Evolutionary conservation across 139 green algal species (phyloP).

Genomic region (Pleodorina starrii): DNA sequence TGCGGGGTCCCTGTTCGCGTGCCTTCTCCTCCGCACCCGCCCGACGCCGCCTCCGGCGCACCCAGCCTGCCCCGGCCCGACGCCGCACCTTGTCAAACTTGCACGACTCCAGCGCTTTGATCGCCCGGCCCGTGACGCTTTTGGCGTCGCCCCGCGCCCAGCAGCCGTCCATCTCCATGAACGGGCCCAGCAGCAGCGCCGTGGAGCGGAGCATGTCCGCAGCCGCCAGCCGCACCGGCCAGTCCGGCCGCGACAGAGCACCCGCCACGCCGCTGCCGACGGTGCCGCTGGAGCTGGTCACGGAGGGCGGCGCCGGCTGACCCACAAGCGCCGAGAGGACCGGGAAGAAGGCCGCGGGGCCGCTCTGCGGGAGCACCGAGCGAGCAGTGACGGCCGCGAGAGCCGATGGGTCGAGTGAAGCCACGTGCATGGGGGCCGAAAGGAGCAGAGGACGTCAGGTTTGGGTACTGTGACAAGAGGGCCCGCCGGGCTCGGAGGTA

Average conservation of each 20-base stretch:
- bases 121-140: constrained; percentile 41
- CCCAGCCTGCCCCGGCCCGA: too few relatives aligned
- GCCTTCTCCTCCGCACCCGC: too few relatives aligned
- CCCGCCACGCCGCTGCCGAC: constrained; percentile 48
- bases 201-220: constrained; percentile 55
- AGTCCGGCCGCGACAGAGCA: constrained; percentile 56
- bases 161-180: constrained; percentile 55
- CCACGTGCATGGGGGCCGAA: too few relatives aligned
- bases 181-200: constrained; percentile 62
- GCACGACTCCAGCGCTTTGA: constrained; percentile 45
- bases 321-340: constrained; percentile 55
- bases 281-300: neutral
- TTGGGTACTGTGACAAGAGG: too few relatives aligned
- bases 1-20: too few relatives aligned
- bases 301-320: neutral
- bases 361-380: constrained; percentile 51
- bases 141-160: constrained; percentile 42
- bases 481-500: too few relatives aligned
- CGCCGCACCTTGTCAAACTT: constrained; percentile 71
- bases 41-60: too few relatives aligned
- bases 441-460: too few relatives aligned
- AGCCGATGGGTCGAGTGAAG: too few relatives aligned
- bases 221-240: constrained; percentile 57
- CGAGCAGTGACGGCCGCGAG: too few relatives aligned
- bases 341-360: constrained; percentile 52